Conservation (phyloP, 805 yeast genomes). For the Metschnikowia peoriensis region DNA sequence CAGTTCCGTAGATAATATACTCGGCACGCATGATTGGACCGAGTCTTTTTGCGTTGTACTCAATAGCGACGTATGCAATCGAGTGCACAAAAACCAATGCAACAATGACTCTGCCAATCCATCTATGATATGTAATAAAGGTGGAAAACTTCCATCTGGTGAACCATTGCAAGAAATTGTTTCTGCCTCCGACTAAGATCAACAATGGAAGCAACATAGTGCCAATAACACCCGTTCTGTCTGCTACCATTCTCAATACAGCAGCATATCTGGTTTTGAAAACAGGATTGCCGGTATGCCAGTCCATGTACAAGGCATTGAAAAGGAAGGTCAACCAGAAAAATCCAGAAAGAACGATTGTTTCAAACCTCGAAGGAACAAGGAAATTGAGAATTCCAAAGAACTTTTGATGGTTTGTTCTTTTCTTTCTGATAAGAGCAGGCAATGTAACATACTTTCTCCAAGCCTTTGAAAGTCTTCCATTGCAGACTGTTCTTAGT, state of each 20-base stretch:
- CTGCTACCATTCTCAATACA: constrained; percentile 13
- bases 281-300: constrained; percentile 34
- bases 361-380: constrained; percentile 24
- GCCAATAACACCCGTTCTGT: constrained; percentile 18
- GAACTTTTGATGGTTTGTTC: constrained; percentile 26
- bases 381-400: constrained; percentile 27
- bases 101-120: constrained; percentile 19
- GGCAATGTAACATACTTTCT: constrained; percentile 40
- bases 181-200: constrained; percentile 20
- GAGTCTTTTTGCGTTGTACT: neutral
- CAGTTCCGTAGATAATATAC: constrained; percentile 16
- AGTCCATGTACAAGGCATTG: constrained; percentile 20
- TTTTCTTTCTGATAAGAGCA: constrained; percentile 30
- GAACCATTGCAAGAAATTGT: constrained; percentile 20
- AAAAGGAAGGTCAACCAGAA: constrained; percentile 15
- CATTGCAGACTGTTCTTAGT: constrained; percentile 14
- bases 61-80: constrained; percentile 10
- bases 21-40: constrained; percentile 6
- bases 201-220: constrained; percentile 19
- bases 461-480: constrained; percentile 30
- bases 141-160: constrained; percentile 21
- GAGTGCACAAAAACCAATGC: constrained; percentile 17
- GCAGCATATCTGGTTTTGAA: constrained; percentile 19
- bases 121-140: constrained; percentile 17
- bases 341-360: constrained; percentile 22